phyloP scores from a whole-genome alignment of 1,139 yeast species.

The Blastobotrys persicus region DNA sequence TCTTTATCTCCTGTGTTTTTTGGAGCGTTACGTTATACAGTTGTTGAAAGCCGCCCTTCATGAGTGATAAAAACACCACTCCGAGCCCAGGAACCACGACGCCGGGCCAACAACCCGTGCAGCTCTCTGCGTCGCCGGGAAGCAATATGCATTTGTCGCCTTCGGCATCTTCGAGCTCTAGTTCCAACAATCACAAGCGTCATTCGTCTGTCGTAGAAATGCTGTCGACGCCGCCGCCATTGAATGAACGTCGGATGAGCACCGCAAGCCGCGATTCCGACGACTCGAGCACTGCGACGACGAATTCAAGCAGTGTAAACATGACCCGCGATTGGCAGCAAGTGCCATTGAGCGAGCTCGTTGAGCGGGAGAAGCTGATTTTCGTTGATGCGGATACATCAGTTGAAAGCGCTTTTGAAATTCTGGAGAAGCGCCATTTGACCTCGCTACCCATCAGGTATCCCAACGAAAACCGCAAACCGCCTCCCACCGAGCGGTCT shows the following conservation, averaged over 20 bases:
- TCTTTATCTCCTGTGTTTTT: background rate
- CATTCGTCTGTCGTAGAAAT: slow-evolving; percentile 68
- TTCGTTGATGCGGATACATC: slow-evolving; percentile 61
- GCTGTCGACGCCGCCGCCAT: slow-evolving; percentile 79
- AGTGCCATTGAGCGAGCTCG: slow-evolving; percentile 65
- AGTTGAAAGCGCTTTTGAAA: slow-evolving; percentile 85
- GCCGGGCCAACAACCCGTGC: slow-evolving; percentile 2
- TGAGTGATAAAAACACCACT: slow-evolving; percentile 5
- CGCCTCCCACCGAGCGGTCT: slow-evolving; percentile 18
- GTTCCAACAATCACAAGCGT: slow-evolving; percentile 10
- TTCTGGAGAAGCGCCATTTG: slow-evolving; percentile 63
- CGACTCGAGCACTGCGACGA: slow-evolving; percentile 10
- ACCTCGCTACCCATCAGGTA: slow-evolving; percentile 79
- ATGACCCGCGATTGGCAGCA: slow-evolving; percentile 64
- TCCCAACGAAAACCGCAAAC: slow-evolving; percentile 16
- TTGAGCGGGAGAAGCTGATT: slow-evolving; percentile 75
- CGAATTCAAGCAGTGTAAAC: slow-evolving; percentile 5
- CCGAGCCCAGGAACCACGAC: slow-evolving; percentile 8
- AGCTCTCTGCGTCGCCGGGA: slow-evolving; percentile 6
- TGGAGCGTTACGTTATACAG: no score
- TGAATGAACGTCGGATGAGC: slow-evolving; percentile 33
- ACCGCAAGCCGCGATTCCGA: slow-evolving; percentile 16
- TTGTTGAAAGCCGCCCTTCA: background rate
- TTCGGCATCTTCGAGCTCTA: slow-evolving; percentile 9
- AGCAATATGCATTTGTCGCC: slow-evolving; percentile 3